These are phyloP conservation scores for Pythium plurisporium DNA, from an alignment of 352 stramenopile genomes.

Conservation along the genomic window DNA sequence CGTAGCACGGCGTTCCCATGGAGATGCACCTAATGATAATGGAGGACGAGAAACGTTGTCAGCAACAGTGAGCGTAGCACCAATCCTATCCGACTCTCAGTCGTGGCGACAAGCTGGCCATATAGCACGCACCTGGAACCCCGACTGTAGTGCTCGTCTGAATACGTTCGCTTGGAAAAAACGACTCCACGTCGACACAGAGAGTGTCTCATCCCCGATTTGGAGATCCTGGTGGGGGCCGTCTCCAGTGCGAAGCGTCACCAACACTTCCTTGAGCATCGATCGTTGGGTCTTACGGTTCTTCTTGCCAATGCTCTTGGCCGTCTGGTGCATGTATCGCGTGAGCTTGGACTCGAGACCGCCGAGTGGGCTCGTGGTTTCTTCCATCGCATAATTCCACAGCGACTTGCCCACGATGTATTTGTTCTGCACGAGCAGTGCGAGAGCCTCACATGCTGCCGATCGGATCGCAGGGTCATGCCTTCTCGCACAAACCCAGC, in stretches of 20 bases:
- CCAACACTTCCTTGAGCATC: constrained; percentile 64
- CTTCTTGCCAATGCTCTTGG: constrained; percentile 70
- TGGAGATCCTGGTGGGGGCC: constrained; percentile 54
- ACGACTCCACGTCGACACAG: constrained; percentile 51
- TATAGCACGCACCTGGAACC: constrained; percentile 38
- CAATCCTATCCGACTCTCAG: too few species aligned
- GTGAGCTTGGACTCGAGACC: constrained; percentile 51
- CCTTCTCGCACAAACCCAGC: constrained; percentile 48
- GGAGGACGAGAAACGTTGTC: too few species aligned
- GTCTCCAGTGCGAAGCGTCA: constrained; percentile 51
- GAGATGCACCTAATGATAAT: constrained; percentile 29
- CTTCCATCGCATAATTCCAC: constrained; percentile 51
- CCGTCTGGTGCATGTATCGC: constrained; percentile 57
- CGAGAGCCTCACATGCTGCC: constrained; percentile 48
- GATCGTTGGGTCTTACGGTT: constrained; percentile 59
- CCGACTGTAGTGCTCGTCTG: constrained; percentile 42
- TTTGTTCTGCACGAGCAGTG: constrained; percentile 62
- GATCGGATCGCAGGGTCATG: constrained; percentile 34
- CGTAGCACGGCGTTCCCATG: constrained; percentile 53
- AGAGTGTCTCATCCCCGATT: constrained; percentile 45
- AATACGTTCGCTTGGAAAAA: constrained; percentile 68
- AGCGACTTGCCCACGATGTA: constrained; percentile 30
- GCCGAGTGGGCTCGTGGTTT: constrained; percentile 32
- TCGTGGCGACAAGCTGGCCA: too few species aligned
- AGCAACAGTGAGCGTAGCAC: too few species aligned